Percentiles rank a stretch among this genome's conserved stretches.
Evolutionary conservation across 345 rosid species (phyloP).

Genomic region (Cardamine resedifolia): DNA sequence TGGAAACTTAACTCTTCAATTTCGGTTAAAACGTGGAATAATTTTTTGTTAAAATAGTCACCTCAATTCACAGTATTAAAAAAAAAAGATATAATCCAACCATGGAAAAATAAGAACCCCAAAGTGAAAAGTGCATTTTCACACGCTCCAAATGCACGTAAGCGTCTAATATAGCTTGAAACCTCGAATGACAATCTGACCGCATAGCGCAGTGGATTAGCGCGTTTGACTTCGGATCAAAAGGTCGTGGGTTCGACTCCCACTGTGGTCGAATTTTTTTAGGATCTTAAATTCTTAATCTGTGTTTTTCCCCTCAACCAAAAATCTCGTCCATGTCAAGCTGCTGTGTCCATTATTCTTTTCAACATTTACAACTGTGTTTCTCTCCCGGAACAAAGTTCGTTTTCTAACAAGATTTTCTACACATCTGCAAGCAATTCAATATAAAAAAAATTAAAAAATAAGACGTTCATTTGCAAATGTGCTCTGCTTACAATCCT

Average conservation of each 20-base stretch:
- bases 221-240: slow-evolving; percentile 97
- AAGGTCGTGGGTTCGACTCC: slow-evolving; percentile 89
- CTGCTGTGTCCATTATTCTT: background rate
- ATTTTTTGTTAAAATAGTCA: background rate
- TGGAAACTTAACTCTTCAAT: background rate
- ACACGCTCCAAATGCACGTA: background rate
- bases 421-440: too few species aligned
- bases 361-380: too few species aligned
- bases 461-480: background rate
- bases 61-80: background rate
- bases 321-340: background rate
- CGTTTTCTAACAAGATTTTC: background rate
- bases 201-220: slow-evolving; percentile 98
- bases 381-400: too few species aligned
- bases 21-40: background rate
- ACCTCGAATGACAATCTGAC: background rate
- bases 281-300: too few species aligned
- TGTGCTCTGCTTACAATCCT: background rate
- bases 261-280: slow-evolving; percentile 65
- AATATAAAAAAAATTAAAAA: too few species aligned
- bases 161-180: background rate
- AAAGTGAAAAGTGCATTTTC: background rate
- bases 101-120: background rate
- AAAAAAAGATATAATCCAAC: too few species aligned
- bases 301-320: background rate